Conservation (phyloP, 208 protist species). For the Leishmania amazonensis region DNA sequence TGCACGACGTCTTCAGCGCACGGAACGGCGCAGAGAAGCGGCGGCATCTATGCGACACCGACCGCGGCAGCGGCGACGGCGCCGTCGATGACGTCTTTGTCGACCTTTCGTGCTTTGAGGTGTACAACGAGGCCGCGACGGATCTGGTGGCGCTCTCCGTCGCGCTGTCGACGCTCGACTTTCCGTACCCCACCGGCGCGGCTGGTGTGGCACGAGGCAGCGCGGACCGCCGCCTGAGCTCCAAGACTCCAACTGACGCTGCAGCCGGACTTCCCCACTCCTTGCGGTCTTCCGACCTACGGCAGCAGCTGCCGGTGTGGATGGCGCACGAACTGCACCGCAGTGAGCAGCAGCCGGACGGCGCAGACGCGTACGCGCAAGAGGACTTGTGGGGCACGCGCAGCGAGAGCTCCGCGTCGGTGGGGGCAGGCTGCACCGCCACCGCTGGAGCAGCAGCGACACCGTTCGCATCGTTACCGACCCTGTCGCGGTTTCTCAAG, state of each 20-base stretch:
- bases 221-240: slow-evolving; percentile 5
- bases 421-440: neutral
- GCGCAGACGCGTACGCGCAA: neutral
- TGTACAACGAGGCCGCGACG: slow-evolving; percentile 79
- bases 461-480: neutral
- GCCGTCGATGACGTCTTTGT: slow-evolving; percentile 27
- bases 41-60: neutral
- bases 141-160: slow-evolving; percentile 64
- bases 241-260: neutral
- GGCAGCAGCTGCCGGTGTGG: slow-evolving; percentile 17
- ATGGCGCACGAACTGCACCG: slow-evolving; percentile 20
- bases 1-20: slow-evolving; percentile 43
- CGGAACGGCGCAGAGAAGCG: neutral
- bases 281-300: too few species aligned
- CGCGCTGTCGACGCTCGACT: slow-evolving; percentile 2
- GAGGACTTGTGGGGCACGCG: neutral
- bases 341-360: slow-evolving; percentile 9
- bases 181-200: neutral
- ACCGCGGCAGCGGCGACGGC: neutral
- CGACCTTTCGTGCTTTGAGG: slow-evolving; percentile 72
- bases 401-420: neutral
- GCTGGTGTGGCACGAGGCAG: neutral
- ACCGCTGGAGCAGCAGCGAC: neutral
- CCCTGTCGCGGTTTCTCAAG: slow-evolving; percentile 8
- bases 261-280: neutral